These are phyloP conservation scores for Albophoma yamanashiensis DNA, from an alignment of 2,329 filamentous ascomycete genomes.

Conservation along the genomic window DNA sequence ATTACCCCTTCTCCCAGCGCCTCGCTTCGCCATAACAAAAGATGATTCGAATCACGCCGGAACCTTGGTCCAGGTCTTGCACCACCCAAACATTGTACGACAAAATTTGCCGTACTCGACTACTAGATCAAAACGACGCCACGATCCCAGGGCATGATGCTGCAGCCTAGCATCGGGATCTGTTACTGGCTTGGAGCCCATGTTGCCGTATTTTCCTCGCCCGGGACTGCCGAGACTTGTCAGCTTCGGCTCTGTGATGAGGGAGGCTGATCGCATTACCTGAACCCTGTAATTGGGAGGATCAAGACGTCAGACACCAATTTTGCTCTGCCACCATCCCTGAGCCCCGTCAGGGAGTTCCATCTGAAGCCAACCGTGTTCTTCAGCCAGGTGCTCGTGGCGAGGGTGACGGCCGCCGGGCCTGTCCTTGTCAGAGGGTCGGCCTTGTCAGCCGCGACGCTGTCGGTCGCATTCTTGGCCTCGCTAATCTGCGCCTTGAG, in stretches of 20 bases:
- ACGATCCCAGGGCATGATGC: constrained; percentile 12
- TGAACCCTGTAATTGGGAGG: constrained; percentile 13
- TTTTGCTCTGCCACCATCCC: constrained; percentile 11
- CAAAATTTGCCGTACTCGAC: constrained; percentile 15
- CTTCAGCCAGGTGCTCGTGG: constrained; percentile 10
- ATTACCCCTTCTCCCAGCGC: background rate
- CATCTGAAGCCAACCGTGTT: constrained; percentile 9
- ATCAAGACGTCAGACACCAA: constrained; percentile 10
- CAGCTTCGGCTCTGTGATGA: background rate
- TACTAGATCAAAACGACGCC: constrained; percentile 8
- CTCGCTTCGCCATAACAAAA: background rate
- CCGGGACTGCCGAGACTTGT: constrained; percentile 6
- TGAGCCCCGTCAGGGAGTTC: constrained; percentile 11
- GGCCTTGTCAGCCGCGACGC: background rate
- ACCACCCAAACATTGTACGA: constrained; percentile 10
- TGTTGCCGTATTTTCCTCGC: constrained; percentile 12
- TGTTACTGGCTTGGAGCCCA: constrained; percentile 12
- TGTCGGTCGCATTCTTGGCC: background rate
- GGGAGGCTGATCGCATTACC: constrained; percentile 5
- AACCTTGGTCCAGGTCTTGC: constrained; percentile 11
- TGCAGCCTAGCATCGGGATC: constrained; percentile 10
- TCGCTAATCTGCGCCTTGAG: constrained; percentile 5
- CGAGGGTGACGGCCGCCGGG: constrained; percentile 12
- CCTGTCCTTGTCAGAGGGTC: constrained; percentile 12
- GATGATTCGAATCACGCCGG: background rate